Evolutionary conservation across 139 green algal species (phyloP).

Genomic region (Coccomyxa sp.): DNA sequence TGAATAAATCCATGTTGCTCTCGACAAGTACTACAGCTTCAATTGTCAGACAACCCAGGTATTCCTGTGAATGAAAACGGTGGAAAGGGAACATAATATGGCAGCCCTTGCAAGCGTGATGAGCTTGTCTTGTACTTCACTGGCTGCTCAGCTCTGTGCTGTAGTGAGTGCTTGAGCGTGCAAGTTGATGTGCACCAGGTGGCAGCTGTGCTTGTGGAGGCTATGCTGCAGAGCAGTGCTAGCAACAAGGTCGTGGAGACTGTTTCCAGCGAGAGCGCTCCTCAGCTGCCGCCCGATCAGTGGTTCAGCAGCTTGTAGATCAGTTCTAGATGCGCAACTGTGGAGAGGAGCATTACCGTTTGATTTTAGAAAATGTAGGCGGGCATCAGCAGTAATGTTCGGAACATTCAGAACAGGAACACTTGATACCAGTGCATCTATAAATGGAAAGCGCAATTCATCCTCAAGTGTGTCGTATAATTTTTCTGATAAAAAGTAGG

Average conservation of each 20-base stretch:
- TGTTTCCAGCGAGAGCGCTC: conserved; percentile 30
- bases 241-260: conserved; percentile 66
- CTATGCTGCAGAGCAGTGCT: conserved; percentile 39
- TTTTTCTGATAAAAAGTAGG: too few relatives aligned
- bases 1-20: too few relatives aligned
- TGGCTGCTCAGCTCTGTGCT: background rate
- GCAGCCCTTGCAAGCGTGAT: background rate
- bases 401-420: too few relatives aligned
- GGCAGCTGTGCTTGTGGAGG: conserved; percentile 57
- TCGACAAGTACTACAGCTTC: background rate
- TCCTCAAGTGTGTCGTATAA: too few relatives aligned
- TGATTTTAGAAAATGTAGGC: background rate
- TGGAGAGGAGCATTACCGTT: background rate
- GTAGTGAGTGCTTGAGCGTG: background rate
- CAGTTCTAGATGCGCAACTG: background rate
- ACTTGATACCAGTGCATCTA: too few relatives aligned
- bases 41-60: background rate
- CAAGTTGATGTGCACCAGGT: conserved; percentile 33
- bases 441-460: too few relatives aligned
- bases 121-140: background rate
- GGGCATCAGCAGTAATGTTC: too few relatives aligned
- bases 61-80: background rate
- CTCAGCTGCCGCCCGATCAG: background rate
- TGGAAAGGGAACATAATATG: background rate
- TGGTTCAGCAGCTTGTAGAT: conserved; percentile 18